These are phyloP conservation scores for Rubroshorea leprosula DNA, from an alignment of 345 rosid species.

Conservation along the genomic window DNA sequence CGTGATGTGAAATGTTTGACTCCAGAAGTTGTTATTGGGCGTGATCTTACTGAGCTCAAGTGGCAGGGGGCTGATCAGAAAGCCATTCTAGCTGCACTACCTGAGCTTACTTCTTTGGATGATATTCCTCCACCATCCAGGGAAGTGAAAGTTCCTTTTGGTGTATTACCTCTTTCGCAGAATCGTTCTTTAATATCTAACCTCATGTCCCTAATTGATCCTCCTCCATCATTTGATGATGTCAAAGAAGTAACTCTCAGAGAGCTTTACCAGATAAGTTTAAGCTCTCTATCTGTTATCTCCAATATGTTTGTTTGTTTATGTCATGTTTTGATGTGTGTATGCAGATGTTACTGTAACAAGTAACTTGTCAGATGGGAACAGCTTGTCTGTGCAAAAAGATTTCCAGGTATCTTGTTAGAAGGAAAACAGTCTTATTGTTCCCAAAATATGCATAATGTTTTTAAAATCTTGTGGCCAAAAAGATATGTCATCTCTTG, in stretches of 20 bases:
- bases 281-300: conserved; percentile 15
- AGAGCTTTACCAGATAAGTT: conserved; percentile 21
- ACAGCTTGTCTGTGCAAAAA: conserved; percentile 4
- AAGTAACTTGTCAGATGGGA: conserved; percentile 13
- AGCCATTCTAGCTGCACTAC: conserved; percentile 12
- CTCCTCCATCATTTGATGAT: conserved; percentile 25
- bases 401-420: conserved; percentile 9
- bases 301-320: not conserved
- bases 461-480: conserved; percentile 8
- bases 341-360: conserved; percentile 24
- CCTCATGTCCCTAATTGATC: conserved; percentile 34
- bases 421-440: conserved; percentile 4
- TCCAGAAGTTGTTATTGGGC: too few relatives aligned
- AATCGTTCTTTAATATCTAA: conserved; percentile 29
- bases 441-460: conserved; percentile 7
- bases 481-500: conserved; percentile 24
- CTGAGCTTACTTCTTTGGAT: conserved; percentile 32
- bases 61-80: too few relatives aligned
- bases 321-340: too few relatives aligned
- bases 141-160: conserved; percentile 9
- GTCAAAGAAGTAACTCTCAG: conserved; percentile 19
- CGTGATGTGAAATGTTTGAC: conserved; percentile 15
- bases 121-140: conserved; percentile 24
- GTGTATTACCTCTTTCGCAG: conserved; percentile 12
- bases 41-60: too few relatives aligned